These are phyloP conservation scores for Tagetes patula DNA, from an alignment of 129 eudicot species.

Conservation along the genomic window DNA sequence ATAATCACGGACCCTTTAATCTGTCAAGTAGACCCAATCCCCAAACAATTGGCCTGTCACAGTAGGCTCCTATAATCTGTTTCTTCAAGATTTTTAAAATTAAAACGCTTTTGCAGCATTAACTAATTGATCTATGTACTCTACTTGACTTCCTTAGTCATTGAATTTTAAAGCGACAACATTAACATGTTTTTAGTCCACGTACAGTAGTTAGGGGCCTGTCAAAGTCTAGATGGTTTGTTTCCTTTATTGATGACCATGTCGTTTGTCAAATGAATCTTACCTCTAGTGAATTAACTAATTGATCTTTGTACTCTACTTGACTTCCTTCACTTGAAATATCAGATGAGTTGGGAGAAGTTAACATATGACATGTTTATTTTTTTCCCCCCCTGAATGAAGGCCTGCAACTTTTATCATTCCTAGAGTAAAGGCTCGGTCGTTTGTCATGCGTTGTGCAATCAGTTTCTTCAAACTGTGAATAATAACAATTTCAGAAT, in stretches of 20 bases:
- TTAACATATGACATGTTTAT: not conserved
- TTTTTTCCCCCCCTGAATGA: not conserved
- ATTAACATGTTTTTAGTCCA: too few relatives aligned
- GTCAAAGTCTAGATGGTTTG: too few relatives aligned
- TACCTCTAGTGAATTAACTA: too few relatives aligned
- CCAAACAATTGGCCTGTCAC: not conserved
- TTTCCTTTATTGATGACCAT: too few relatives aligned
- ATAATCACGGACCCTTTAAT: too few relatives aligned
- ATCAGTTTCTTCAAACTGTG: not conserved
- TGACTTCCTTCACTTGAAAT: not conserved
- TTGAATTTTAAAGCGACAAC: too few relatives aligned
- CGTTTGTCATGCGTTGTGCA: not conserved
- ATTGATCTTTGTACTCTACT: not conserved
- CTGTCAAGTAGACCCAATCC: not conserved
- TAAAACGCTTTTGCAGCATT: too few relatives aligned
- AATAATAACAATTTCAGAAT: constrained; percentile 7
- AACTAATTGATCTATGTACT: too few relatives aligned
- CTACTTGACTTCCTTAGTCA: too few relatives aligned
- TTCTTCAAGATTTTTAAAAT: not conserved
- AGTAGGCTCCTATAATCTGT: not conserved
- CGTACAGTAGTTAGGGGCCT: too few relatives aligned
- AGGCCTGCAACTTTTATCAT: too few relatives aligned
- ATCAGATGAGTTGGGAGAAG: not conserved
- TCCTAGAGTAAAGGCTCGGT: not conserved
- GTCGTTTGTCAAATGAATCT: too few relatives aligned